Evolutionary conservation across 2,329 filamentous ascomycete species (phyloP).

Genomic region (Exophiala mesophila): DNA sequence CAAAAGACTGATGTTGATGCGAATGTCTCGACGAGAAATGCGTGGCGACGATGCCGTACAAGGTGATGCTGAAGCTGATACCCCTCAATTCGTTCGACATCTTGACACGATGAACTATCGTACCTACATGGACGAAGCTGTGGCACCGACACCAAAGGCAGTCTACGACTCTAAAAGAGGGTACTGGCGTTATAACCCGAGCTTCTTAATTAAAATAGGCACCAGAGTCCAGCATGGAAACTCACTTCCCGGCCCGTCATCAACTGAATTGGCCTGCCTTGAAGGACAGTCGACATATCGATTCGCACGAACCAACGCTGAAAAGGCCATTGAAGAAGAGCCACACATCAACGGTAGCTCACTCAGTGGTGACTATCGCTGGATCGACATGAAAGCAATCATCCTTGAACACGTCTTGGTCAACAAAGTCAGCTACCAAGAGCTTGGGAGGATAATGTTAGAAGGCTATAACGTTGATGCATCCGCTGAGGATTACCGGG

Average conservation of each 20-base stretch:
- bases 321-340: slow-evolving; percentile 7
- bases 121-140: slow-evolving; percentile 15
- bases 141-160: slow-evolving; percentile 18
- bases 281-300: not conserved
- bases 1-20: slow-evolving; percentile 15
- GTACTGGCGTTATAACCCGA: slow-evolving; percentile 22
- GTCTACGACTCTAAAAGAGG: slow-evolving; percentile 26
- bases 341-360: not conserved
- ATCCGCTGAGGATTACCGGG: not conserved
- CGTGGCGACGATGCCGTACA: slow-evolving; percentile 23
- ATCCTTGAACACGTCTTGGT: not conserved
- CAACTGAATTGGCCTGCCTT: not conserved
- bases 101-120: slow-evolving; percentile 27
- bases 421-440: not conserved
- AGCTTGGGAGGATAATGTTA: not conserved
- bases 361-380: not conserved
- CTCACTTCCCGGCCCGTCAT: not conserved
- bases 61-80: slow-evolving; percentile 22
- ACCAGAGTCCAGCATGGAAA: slow-evolving; percentile 4
- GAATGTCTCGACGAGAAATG: slow-evolving; percentile 26
- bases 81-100: slow-evolving; percentile 24
- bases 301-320: slow-evolving; percentile 16
- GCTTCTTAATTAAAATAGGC: slow-evolving; percentile 16
- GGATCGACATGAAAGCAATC: not conserved
- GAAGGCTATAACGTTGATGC: not conserved